Conservation (phyloP, 2,329 filamentous ascomycete species). For the Phialemoniopsis sp. region DNA sequence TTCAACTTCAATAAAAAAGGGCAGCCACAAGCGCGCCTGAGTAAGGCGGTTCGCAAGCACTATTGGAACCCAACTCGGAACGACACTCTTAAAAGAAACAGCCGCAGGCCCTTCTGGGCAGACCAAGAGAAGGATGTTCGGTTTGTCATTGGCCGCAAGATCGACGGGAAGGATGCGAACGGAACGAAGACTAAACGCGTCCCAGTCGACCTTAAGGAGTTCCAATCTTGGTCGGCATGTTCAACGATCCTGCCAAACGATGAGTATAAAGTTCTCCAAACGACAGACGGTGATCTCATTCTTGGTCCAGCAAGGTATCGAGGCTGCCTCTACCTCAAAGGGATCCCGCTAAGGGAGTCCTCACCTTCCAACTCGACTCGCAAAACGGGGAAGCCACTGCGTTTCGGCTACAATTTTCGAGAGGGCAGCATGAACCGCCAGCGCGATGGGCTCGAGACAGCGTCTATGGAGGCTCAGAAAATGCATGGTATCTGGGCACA, state of each 20-base stretch:
- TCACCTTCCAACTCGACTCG: constrained; percentile 12
- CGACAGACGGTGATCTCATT: constrained; percentile 11
- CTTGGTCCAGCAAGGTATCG: constrained; percentile 8
- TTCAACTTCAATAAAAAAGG: constrained; percentile 21
- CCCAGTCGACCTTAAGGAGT: constrained; percentile 6
- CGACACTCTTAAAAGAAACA: no score
- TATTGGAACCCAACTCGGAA: no score
- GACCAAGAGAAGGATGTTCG: constrained; percentile 6
- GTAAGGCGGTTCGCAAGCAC: constrained; percentile 9
- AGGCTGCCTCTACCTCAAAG: constrained; percentile 18
- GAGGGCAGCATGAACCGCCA: constrained; percentile 15
- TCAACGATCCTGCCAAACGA: constrained; percentile 13
- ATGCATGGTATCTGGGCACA: constrained; percentile 15
- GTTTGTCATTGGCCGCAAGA: constrained; percentile 14
- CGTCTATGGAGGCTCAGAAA: constrained; percentile 9
- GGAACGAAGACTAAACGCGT: constrained; percentile 1
- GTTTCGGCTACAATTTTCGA: constrained; percentile 18
- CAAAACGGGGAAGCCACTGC: constrained; percentile 13
- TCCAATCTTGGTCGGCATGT: constrained; percentile 13
- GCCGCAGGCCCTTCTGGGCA: constrained; percentile 8
- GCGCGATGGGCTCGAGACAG: constrained; percentile 11
- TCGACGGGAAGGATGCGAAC: constrained; percentile 7
- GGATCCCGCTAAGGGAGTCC: constrained; percentile 12
- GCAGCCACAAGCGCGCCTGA: constrained; percentile 10
- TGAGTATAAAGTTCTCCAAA: constrained; percentile 1